These are phyloP conservation scores for Epipyxis sp. DNA, from an alignment of 108 stramenopile genomes.

Conservation along the genomic window DNA sequence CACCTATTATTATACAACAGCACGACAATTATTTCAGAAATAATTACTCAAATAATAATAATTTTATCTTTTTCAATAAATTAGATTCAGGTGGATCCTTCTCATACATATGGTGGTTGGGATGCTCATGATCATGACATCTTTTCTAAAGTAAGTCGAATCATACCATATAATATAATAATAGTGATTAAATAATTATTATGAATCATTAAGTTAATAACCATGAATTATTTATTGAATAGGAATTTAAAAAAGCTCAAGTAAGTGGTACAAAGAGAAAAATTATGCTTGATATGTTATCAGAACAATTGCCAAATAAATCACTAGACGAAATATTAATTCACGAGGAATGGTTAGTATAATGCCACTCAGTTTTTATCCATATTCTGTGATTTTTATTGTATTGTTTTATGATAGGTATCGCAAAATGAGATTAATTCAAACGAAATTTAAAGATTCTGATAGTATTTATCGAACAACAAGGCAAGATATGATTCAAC, in stretches of 20 bases:
- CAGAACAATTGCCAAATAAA: neutral
- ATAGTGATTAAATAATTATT: too few species aligned
- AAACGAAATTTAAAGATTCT: neutral
- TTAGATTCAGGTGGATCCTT: neutral
- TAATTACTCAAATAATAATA: neutral
- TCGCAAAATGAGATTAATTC: conserved; percentile 17
- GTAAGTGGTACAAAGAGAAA: neutral
- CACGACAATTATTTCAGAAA: too few species aligned
- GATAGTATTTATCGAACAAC: neutral
- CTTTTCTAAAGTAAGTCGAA: conserved; percentile 10
- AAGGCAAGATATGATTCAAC: neutral
- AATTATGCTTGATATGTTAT: neutral
- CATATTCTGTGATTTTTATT: too few species aligned
- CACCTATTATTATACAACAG: too few species aligned
- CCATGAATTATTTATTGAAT: too few species aligned
- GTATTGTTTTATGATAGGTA: too few species aligned
- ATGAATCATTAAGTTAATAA: too few species aligned
- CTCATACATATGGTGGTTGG: neutral
- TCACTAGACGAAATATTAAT: neutral
- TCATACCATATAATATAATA: too few species aligned
- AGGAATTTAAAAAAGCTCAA: neutral
- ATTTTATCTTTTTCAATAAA: neutral
- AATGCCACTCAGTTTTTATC: too few species aligned
- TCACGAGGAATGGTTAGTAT: conserved; percentile 25
- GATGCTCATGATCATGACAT: neutral